Evolutionary conservation across 331 rosid genomes (phyloP), one percentile per base, ranked within the genome.

Genomic region (Rosa hybrid): DNA sequence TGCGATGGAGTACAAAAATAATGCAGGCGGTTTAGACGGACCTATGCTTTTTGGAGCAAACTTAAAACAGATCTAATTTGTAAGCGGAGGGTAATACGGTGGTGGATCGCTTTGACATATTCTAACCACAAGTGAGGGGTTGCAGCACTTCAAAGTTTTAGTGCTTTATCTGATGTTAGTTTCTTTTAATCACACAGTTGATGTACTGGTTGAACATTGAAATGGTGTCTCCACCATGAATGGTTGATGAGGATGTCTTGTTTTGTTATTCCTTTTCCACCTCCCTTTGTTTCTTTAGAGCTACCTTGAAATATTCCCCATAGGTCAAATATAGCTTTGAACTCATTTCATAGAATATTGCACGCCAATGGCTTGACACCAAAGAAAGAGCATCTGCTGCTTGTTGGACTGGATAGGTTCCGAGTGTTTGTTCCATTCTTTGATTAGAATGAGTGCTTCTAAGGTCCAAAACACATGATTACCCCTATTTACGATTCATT

Each of bases 21-120:
- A 30, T 64, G 49, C 56, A 18, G 76, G 62, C 38, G 45, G 23
- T 39, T 48, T 42, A 39, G 68, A 65, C 16, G 60, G 44, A 62
- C 76, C 71, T 11, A 78, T 77, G 69, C 82, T 84, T 81, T 68
- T 68, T 68, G 72, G 72, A 12, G 72, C 39, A 20, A 68, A 68
- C 72, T 39, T 68, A 6, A 68, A 39, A 17, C 72, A 18, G 72
- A 8, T n/a, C 48, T 68, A 41, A 68, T 41, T 68, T 68, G 72
- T 39, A 49, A 71, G 69, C n/a, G 16, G 49, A 74, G 76, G 70
- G 53, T 25, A 70, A 82, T 65, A 76, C 7, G 25, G 75, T 11
- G 25, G 78, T 11, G 71, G 78, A 77, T 59, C 17, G 25, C 13
- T 27, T 21, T 76, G 84, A 59, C 76, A 74, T 42, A 18, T 64